Evolutionary conservation across 805 yeast species (phyloP).

Genomic region (Candida dendrica): DNA sequence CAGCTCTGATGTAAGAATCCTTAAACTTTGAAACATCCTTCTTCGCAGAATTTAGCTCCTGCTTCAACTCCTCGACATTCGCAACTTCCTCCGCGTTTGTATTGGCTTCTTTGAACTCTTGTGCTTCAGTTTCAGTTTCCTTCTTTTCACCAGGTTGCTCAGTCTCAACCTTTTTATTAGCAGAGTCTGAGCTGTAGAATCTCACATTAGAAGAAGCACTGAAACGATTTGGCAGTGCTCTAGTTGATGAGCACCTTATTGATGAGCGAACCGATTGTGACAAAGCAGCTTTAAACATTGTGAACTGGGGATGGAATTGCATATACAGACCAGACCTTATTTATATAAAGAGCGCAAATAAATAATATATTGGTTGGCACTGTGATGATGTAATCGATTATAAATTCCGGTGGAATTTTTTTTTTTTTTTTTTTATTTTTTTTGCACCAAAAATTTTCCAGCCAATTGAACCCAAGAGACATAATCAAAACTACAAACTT

Average conservation of each 20-base stretch:
- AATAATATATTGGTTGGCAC: too few species aligned
- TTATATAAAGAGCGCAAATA: too few species aligned
- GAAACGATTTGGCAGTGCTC: background rate
- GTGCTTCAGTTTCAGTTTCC: background rate
- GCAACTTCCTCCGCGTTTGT: background rate
- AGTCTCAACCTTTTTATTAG: background rate
- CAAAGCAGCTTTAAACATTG: background rate
- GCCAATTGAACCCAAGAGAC: background rate
- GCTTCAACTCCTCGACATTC: background rate
- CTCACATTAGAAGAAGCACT: background rate
- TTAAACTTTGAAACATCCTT: constrained; percentile 19
- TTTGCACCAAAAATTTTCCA: too few species aligned
- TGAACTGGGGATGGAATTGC: background rate
- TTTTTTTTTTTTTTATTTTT: too few species aligned
- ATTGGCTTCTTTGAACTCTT: background rate
- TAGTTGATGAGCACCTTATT: background rate
- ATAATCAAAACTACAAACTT: background rate
- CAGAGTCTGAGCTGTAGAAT: background rate
- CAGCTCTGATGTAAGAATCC: constrained; percentile 19
- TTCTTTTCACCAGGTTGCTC: background rate
- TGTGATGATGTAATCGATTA: too few species aligned
- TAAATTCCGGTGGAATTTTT: too few species aligned
- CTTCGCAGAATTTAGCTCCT: constrained; percentile 8
- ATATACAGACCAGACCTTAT: too few species aligned
- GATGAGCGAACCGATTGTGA: background rate